Percentiles rank a stretch among this genome's conserved stretches.
These are phyloP conservation scores for Pulveroboletus sp. DNA, from an alignment of 768 basidiomycete genomes.

Conservation along the genomic window DNA sequence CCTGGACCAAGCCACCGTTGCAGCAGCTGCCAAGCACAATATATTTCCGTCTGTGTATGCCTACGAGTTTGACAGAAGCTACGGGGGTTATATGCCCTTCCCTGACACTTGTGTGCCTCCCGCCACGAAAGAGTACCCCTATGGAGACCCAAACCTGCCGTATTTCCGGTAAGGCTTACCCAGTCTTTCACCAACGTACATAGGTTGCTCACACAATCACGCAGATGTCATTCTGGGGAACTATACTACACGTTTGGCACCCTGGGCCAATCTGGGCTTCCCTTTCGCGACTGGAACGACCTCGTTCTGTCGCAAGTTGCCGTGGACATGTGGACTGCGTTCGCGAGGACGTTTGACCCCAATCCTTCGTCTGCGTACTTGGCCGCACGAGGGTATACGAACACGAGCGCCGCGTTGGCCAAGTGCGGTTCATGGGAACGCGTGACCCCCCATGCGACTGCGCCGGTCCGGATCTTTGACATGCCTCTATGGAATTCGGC, in stretches of 20 bases:
- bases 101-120: slow-evolving; percentile 45
- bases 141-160: slow-evolving; percentile 45
- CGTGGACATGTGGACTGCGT: slow-evolving; percentile 46
- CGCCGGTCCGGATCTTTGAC: slow-evolving; percentile 1
- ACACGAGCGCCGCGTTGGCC: slow-evolving; percentile 1
- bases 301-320: slow-evolving; percentile 43
- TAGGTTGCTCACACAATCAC: neutral
- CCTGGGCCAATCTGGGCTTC: slow-evolving; percentile 36
- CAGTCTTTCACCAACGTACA: too few relatives aligned
- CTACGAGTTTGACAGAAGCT: slow-evolving; percentile 49
- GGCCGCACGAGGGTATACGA: slow-evolving; percentile 40
- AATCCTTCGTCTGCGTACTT: slow-evolving; percentile 44
- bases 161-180: slow-evolving; percentile 40
- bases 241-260: slow-evolving; percentile 33
- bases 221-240: slow-evolving; percentile 31
- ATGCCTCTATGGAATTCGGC: slow-evolving; percentile 4
- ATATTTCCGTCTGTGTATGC: slow-evolving; percentile 42
- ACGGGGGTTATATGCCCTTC: slow-evolving; percentile 44
- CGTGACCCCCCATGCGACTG: neutral
- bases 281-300: slow-evolving; percentile 47
- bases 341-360: slow-evolving; percentile 46
- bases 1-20: slow-evolving; percentile 48
- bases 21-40: slow-evolving; percentile 40
- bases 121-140: slow-evolving; percentile 37
- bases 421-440: neutral